Base-by-base conservation (phyloP, 169 alveolate genomes). In the Plasmodium chabaudi region DNA sequence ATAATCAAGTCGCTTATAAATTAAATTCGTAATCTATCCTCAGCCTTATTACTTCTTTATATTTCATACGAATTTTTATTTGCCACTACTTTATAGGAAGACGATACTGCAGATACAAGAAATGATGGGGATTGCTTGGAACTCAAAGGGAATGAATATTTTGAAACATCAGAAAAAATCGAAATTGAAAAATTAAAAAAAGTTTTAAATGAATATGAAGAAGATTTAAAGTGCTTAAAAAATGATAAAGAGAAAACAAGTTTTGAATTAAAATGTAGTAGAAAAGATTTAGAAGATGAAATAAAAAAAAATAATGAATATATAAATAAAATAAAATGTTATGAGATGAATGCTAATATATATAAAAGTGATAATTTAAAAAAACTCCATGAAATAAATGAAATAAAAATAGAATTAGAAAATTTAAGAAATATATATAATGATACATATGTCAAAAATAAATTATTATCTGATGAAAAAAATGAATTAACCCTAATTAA, bases 201-300 rank as follows among this genome's bases (percentile, higher is more conserved):
- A 9, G 19, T 34, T 27, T 9, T 77, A 49, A 57, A 6, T 13
- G 57, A 63, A 51, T 68, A 77, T 46, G 65, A 63, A 61, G 65
- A 42, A 12, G 34, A 9, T 39, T 13, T 64, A 3, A 59, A 77
- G 44, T 12, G 49, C 5, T 49, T 56, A 13, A 69, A 77, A 39
- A 42, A 10, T 1, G 77, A 61, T 15, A 77, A 57, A 19, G 47
- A 21, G 12, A 23, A 77, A 64, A 13, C 23, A 0, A 69, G 51
- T 12, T 63, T 47, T 3, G 88, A 77, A 46, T 44, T 77, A 56
- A 64, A 77, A 34, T 49, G 12, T 56, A 63, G 70, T 46, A 77
- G 64, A 57, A 25, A 77, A 15, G 65, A 77, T 21, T 25, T 77
- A 64, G 65, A 64, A 2, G 88, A 77, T 21, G 77, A 77, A 77